phyloP scores from a whole-genome alignment of 2,329 filamentous ascomycete species.

The Pseudocercospora pini-densiflorae region DNA sequence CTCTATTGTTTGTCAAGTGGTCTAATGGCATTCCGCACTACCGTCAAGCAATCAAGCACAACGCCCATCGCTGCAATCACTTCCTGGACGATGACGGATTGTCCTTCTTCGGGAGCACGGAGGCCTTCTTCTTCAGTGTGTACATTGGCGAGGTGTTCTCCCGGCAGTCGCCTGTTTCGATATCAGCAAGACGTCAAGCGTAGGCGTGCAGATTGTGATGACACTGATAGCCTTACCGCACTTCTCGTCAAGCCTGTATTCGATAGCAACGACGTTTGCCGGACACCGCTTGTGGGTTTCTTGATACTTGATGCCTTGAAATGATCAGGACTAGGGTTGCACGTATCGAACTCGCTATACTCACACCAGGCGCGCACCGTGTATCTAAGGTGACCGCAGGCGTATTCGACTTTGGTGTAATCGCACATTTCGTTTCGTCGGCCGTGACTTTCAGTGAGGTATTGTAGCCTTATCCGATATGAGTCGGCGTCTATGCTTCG shows the following conservation, averaged over 20 bases:
- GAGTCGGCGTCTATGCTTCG: neutral
- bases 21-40: neutral
- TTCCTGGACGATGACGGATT: slow-evolving; percentile 10
- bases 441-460: neutral
- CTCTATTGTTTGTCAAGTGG: slow-evolving; percentile 16
- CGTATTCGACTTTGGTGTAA: slow-evolving; percentile 63
- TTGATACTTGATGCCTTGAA: slow-evolving; percentile 49
- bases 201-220: neutral
- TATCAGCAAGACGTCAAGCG: neutral
- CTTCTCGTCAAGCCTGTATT: slow-evolving; percentile 54
- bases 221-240: slow-evolving; percentile 44
- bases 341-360: neutral
- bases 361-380: slow-evolving; percentile 62
- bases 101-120: slow-evolving; percentile 22
- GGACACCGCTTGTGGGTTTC: slow-evolving; percentile 61
- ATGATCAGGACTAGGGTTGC: neutral
- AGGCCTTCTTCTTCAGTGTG: slow-evolving; percentile 26
- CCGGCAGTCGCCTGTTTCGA: slow-evolving; percentile 27
- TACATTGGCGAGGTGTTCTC: slow-evolving; percentile 24
- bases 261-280: slow-evolving; percentile 59
- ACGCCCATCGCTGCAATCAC: neutral
- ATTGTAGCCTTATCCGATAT: neutral
- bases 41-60: neutral
- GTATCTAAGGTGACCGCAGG: slow-evolving; percentile 60
- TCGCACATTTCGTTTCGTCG: slow-evolving; percentile 56